These are phyloP conservation scores for Ananas comosus DNA, from an alignment of 176 grass and related monocot species.

Conservation along the genomic window DNA sequence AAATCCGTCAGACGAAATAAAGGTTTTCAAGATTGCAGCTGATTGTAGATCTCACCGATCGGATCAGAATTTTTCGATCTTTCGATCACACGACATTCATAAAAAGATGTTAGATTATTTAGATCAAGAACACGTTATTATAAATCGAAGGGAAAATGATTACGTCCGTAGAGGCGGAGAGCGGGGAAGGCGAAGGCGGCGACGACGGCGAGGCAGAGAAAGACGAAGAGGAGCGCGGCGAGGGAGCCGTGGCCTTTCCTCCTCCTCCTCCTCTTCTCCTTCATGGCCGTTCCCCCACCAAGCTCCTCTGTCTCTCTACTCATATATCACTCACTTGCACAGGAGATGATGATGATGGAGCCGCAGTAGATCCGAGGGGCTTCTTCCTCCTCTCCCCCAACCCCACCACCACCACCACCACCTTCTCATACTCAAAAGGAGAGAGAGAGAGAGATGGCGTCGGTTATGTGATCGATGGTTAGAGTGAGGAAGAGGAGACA, in stretches of 20 bases:
- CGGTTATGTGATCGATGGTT: not conserved
- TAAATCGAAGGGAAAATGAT: not conserved
- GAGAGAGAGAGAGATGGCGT: not conserved
- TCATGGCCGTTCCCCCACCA: conserved; percentile 15
- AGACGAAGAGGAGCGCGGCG: not conserved
- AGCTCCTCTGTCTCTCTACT: not conserved
- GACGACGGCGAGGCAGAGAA: conserved; percentile 18
- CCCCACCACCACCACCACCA: not conserved
- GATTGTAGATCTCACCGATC: too few species aligned
- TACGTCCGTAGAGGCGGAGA: conserved; percentile 17
- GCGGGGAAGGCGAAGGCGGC: conserved; percentile 1
- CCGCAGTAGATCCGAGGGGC: conserved; percentile 11
- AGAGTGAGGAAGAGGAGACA: not conserved
- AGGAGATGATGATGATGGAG: not conserved
- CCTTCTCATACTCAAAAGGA: not conserved
- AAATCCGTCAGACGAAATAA: too few species aligned
- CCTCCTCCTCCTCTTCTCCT: conserved; percentile 23
- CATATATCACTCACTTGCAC: not conserved
- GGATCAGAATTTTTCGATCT: too few species aligned
- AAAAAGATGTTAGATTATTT: too few species aligned
- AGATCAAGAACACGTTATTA: not conserved
- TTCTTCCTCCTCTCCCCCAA: not conserved
- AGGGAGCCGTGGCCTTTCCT: not conserved
- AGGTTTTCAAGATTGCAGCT: too few species aligned
- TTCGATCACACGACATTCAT: too few species aligned